phyloP scores from a whole-genome alignment of 345 rosid genomes.

The Pseudoturritis turrita region DNA sequence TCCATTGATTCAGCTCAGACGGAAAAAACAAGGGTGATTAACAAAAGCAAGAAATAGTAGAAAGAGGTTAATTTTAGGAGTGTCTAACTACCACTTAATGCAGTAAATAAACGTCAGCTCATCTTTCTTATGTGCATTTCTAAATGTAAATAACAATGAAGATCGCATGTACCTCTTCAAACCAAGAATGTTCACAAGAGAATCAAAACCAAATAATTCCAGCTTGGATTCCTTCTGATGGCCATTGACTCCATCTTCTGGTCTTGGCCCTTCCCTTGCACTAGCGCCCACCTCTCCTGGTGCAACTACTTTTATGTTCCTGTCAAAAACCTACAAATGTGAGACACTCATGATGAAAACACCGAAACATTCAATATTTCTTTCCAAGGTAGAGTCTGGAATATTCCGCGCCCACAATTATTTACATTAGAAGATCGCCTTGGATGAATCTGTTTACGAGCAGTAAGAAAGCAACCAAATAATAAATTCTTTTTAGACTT shows the following conservation, averaged over 20 bases:
- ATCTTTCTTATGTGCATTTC: not conserved
- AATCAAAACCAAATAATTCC: slow-evolving; percentile 98
- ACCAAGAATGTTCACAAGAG: slow-evolving; percentile 98
- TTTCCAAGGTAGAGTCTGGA: not conserved
- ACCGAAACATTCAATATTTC: not conserved
- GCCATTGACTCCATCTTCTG: slow-evolving; percentile 52
- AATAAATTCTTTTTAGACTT: not conserved
- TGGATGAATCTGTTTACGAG: not conserved
- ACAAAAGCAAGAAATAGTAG: not conserved
- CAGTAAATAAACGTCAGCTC: not conserved
- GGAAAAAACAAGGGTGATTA: not conserved
- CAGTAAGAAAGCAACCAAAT: not conserved
- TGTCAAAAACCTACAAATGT: slow-evolving; percentile 37
- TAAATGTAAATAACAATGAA: not conserved
- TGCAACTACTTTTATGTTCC: slow-evolving; percentile 51
- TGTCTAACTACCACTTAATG: not conserved
- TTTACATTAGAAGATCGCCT: not conserved
- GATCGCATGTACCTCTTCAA: slow-evolving; percentile 65
- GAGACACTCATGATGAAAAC: slow-evolving; percentile 8
- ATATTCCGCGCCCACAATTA: not conserved
- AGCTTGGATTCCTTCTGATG: slow-evolving; percentile 66
- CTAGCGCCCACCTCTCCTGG: slow-evolving; percentile 32
- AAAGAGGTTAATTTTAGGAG: not conserved
- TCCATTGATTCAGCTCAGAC: not conserved
- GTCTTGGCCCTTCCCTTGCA: slow-evolving; percentile 34